Percentiles rank a stretch among this genome's conserved stretches.
Evolutionary conservation across 495 filamentous ascomycete genomes (phyloP).

Genomic region (Talaromyces wortmannii): DNA sequence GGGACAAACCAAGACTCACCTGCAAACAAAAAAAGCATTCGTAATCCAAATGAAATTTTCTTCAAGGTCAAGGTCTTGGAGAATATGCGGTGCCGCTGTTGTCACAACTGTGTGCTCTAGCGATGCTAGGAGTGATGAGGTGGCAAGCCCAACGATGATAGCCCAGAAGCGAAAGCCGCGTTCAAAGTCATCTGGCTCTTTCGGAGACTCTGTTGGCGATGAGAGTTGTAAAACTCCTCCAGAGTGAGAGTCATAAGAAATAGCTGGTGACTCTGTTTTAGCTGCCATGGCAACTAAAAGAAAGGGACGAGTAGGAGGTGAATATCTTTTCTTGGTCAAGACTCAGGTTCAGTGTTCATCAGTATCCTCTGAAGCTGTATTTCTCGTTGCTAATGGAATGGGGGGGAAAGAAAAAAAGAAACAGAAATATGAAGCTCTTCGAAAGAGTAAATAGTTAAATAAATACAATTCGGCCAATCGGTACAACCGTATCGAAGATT

Average conservation of each 20-base stretch:
- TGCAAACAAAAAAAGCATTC: slow-evolving; percentile 30
- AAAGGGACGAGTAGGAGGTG: neutral
- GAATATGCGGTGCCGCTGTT: slow-evolving; percentile 35
- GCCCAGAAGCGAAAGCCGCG: slow-evolving; percentile 11
- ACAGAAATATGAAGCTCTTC: neutral
- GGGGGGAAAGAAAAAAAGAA: neutral
- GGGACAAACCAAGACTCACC: slow-evolving; percentile 1
- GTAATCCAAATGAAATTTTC: slow-evolving; percentile 34
- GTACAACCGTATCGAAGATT: no score
- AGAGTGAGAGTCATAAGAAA: no score
- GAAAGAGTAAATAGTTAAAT: neutral
- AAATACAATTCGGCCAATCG: no score
- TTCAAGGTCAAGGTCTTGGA: slow-evolving; percentile 17
- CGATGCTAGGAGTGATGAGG: slow-evolving; percentile 10
- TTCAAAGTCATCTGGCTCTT: neutral
- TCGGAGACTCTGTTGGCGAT: no score
- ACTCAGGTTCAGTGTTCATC: no score
- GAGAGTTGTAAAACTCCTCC: no score
- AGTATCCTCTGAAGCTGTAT: no score
- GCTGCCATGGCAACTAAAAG: neutral
- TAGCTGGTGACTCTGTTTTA: neutral
- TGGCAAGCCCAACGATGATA: slow-evolving; percentile 22
- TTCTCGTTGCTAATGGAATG: no score
- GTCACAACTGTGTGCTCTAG: slow-evolving; percentile 33
- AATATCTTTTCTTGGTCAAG: neutral